Conservation (phyloP, 495 filamentous ascomycete species). For the Extremus antarcticus region DNA sequence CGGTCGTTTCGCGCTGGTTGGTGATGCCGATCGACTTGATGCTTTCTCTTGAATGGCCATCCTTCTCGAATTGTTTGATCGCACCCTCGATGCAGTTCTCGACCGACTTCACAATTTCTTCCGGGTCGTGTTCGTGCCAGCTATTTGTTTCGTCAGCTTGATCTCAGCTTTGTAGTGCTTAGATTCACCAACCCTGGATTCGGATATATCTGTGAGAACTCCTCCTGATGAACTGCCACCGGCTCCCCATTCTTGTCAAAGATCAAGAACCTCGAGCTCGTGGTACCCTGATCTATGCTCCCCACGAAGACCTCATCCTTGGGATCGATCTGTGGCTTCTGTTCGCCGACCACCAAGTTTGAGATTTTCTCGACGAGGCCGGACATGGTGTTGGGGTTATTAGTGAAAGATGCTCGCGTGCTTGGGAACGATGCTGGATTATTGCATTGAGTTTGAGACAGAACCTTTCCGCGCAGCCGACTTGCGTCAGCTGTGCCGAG, state of each 20-base stretch:
- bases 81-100: constrained; percentile 58
- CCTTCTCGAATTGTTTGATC: constrained; percentile 17
- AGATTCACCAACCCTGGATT: constrained; percentile 63
- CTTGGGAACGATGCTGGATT: background rate
- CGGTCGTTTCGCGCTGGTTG: constrained; percentile 85
- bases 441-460: background rate
- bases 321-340: constrained; percentile 4
- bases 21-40: constrained; percentile 87
- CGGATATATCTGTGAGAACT: constrained; percentile 82
- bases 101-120: constrained; percentile 67
- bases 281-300: constrained; percentile 86
- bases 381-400: constrained; percentile 1
- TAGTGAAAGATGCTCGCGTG: background rate
- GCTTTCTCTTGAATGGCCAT: constrained; percentile 55
- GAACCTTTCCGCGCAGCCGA: too few species aligned
- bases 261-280: constrained; percentile 84
- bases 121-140: constrained; percentile 91
- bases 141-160: constrained; percentile 35
- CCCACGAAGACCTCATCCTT: constrained; percentile 47
- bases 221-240: constrained; percentile 78
- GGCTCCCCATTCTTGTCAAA: constrained; percentile 74
- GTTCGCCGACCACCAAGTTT: background rate
- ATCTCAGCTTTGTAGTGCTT: background rate
- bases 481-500: too few species aligned
- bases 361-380: constrained; percentile 1